These are phyloP conservation scores for Ganoderma meredithae DNA, from an alignment of 1,284 basidiomycete species.

Conservation along the genomic window DNA sequence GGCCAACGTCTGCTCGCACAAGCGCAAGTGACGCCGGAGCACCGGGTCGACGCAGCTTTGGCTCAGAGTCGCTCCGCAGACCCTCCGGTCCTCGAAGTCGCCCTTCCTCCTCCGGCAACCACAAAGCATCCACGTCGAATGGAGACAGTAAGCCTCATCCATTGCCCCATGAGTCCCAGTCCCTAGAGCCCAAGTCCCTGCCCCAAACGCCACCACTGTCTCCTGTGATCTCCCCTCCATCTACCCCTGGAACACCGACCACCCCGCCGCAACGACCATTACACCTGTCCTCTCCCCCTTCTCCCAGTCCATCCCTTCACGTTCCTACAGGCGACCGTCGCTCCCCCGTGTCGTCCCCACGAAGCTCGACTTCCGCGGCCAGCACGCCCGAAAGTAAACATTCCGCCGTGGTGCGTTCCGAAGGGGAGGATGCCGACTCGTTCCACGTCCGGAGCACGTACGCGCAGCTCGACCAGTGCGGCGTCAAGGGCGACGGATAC, in stretches of 20 bases:
- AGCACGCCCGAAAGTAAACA: conserved; percentile 57
- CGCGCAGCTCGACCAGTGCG: conserved; percentile 82
- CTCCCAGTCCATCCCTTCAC: conserved; percentile 29
- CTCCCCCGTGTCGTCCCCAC: conserved; percentile 40
- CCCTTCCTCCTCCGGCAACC: conserved; percentile 22
- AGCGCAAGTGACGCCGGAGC: conserved; percentile 31
- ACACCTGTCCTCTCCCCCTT: conserved; percentile 24
- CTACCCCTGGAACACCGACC: conserved; percentile 24
- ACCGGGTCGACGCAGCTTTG: conserved; percentile 27
- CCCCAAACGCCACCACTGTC: conserved; percentile 30
- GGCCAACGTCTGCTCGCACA: conserved; percentile 35
- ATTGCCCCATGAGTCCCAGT: conserved; percentile 15
- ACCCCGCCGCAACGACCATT: conserved; percentile 22
- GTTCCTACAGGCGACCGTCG: conserved; percentile 16
- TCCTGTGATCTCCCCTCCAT: conserved; percentile 31
- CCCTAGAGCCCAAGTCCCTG: conserved; percentile 20
- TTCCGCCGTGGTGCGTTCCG: conserved; percentile 65
- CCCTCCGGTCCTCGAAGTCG: conserved; percentile 29
- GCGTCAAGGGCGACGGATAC: conserved; percentile 92
- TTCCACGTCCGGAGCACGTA: conserved; percentile 91
- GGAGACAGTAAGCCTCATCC: conserved; percentile 20
- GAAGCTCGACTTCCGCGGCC: conserved; percentile 45
- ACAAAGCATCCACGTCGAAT: conserved; percentile 17
- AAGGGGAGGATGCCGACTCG: conserved; percentile 84
- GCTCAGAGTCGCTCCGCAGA: conserved; percentile 25